phyloP scores from a whole-genome alignment of 2,329 filamentous ascomycete species.

The Xylariaceae sp. region DNA sequence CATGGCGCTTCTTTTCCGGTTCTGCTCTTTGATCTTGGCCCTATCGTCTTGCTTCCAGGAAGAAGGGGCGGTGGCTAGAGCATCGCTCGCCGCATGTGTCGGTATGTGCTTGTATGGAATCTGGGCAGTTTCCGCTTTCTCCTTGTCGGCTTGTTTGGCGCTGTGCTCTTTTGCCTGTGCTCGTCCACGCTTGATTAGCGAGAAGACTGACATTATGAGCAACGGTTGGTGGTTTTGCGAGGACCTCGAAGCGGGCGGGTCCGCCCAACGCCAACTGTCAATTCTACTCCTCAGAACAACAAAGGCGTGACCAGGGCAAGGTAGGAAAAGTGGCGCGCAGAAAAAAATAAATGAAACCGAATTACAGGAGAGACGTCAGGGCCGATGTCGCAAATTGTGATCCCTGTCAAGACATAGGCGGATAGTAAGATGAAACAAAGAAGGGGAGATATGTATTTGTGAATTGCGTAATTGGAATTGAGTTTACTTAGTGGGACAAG shows the following conservation, averaged over 20 bases:
- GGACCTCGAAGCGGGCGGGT: neutral
- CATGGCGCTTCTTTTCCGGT: conserved; percentile 45
- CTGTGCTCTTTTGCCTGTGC: conserved; percentile 52
- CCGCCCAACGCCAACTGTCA: conserved; percentile 4
- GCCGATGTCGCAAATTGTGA: neutral
- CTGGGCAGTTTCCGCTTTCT: conserved; percentile 38
- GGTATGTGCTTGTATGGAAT: conserved; percentile 54
- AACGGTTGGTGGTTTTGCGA: neutral
- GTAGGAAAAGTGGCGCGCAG: neutral
- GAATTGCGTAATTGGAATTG: neutral
- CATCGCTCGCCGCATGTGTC: conserved; percentile 56
- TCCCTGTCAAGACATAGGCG: neutral
- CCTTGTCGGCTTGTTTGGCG: conserved; percentile 43
- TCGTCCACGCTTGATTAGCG: conserved; percentile 19
- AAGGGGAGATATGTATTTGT: neutral
- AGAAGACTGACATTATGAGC: conserved; percentile 19
- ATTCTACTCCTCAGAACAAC: neutral
- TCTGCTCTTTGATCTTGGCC: conserved; percentile 44
- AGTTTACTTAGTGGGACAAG: neutral
- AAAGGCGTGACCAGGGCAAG: neutral
- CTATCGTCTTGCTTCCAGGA: conserved; percentile 46
- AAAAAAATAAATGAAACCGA: neutral
- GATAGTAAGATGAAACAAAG: neutral
- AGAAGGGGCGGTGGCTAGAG: conserved; percentile 48
- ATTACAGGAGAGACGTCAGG: neutral